Evolutionary conservation across 805 yeast genomes (phyloP).

Genomic region (Myxozyma geophila): DNA sequence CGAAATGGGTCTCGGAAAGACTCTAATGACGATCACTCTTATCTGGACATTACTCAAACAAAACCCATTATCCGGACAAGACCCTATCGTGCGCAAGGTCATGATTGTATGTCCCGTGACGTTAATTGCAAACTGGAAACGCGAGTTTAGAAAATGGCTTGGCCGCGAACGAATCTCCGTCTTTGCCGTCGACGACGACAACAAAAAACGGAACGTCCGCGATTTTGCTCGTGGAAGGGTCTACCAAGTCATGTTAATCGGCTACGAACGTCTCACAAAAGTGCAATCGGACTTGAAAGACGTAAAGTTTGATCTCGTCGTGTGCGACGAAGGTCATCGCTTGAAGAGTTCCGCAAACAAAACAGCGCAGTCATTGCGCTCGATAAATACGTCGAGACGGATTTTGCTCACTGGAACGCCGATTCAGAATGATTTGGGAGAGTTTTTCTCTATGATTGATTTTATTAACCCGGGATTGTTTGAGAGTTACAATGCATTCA

Average conservation of each 20-base stretch:
- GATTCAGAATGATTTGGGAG: constrained; percentile 86
- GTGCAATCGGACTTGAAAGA: constrained; percentile 45
- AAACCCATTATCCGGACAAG: constrained; percentile 42
- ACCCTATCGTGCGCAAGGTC: constrained; percentile 57
- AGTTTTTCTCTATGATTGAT: constrained; percentile 78
- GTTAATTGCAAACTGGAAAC: constrained; percentile 81
- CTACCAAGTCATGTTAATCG: constrained; percentile 81
- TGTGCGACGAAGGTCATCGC: constrained; percentile 96
- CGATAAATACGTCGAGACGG: constrained; percentile 59
- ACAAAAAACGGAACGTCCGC: constrained; percentile 61
- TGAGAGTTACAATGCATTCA: constrained; percentile 59
- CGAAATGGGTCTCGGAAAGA: constrained; percentile 96
- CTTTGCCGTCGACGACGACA: constrained; percentile 58
- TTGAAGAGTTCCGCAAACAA: constrained; percentile 77
- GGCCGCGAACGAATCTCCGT: constrained; percentile 67
- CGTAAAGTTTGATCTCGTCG: constrained; percentile 62
- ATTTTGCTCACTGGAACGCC: constrained; percentile 87
- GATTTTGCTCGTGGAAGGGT: constrained; percentile 70
- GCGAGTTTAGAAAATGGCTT: constrained; percentile 89
- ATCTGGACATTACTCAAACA: constrained; percentile 77
- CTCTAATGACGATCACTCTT: constrained; percentile 80
- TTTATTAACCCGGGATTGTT: constrained; percentile 84
- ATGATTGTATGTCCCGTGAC: constrained; percentile 92
- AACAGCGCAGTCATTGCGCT: constrained; percentile 64
- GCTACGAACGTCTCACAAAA: constrained; percentile 82